These are phyloP conservation scores for Botryotinia convoluta DNA, from an alignment of 2,329 filamentous ascomycete genomes.

Conservation along the genomic window DNA sequence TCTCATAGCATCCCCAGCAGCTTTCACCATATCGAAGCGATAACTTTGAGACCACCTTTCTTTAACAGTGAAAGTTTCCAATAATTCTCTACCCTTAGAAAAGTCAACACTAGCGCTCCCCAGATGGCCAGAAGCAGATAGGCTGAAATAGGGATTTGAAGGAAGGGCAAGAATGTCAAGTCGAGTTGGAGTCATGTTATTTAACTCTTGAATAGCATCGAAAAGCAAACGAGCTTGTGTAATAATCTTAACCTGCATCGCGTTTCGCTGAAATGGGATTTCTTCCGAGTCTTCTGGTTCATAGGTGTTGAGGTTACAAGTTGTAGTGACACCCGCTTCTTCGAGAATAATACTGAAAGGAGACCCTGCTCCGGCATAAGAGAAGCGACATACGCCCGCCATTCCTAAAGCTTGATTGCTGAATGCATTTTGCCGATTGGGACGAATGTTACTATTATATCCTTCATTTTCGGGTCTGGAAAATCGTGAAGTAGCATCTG, in stretches of 20 bases:
- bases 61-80: slow-evolving; percentile 71
- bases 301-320: slow-evolving; percentile 87
- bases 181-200: slow-evolving; percentile 60
- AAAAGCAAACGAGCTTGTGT: slow-evolving; percentile 76
- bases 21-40: slow-evolving; percentile 82
- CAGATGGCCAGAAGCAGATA: slow-evolving; percentile 63
- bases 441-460: slow-evolving; percentile 60
- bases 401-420: slow-evolving; percentile 79
- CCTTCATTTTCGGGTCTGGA: slow-evolving; percentile 58
- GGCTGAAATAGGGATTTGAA: slow-evolving; percentile 66
- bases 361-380: slow-evolving; percentile 71
- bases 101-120: slow-evolving; percentile 66
- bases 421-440: slow-evolving; percentile 71
- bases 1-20: slow-evolving; percentile 87
- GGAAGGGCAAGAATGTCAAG: slow-evolving; percentile 64
- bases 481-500: slow-evolving; percentile 58
- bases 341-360: slow-evolving; percentile 83
- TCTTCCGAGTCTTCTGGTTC: slow-evolving; percentile 70
- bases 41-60: slow-evolving; percentile 68
- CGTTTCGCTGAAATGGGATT: slow-evolving; percentile 82
- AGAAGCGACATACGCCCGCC: slow-evolving; percentile 79
- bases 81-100: slow-evolving; percentile 59
- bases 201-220: slow-evolving; percentile 68
- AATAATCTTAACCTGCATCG: slow-evolving; percentile 87
- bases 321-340: slow-evolving; percentile 83